phyloP scores from a whole-genome alignment of 2,329 filamentous ascomycete species.

The Pleoardoris graminearum region DNA sequence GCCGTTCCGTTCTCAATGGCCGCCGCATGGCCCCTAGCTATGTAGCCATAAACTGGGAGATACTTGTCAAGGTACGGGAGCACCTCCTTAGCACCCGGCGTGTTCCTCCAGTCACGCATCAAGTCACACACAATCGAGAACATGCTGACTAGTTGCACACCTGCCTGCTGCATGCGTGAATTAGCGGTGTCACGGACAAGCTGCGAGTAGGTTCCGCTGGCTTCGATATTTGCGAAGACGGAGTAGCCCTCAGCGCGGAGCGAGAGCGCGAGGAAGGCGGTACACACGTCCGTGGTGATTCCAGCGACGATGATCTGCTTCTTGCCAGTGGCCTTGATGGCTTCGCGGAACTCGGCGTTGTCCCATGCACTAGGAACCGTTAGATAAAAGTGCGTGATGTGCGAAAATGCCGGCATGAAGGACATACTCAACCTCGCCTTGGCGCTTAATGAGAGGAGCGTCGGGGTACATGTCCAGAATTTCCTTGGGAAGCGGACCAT shows the following conservation, averaged over 20 bases:
- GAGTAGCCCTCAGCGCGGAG: constrained; percentile 70
- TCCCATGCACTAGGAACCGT: constrained; percentile 65
- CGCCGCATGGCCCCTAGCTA: constrained; percentile 64
- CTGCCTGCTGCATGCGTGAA: constrained; percentile 66
- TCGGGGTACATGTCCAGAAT: constrained; percentile 69
- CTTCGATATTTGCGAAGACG: constrained; percentile 74
- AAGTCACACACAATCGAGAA: constrained; percentile 69
- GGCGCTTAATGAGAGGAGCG: constrained; percentile 66
- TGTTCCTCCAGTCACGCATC: constrained; percentile 70
- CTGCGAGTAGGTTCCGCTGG: constrained; percentile 66
- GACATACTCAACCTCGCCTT: constrained; percentile 67
- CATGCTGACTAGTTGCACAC: constrained; percentile 65
- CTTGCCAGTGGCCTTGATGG: constrained; percentile 66
- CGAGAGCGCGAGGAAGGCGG: constrained; percentile 72
- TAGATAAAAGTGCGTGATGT: constrained; percentile 6
- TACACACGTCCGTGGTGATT: constrained; percentile 76
- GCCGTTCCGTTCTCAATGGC: constrained; percentile 65
- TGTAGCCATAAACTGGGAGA: constrained; percentile 65
- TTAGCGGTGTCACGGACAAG: constrained; percentile 67
- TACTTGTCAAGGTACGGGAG: constrained; percentile 68
- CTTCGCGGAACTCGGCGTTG: constrained; percentile 67
- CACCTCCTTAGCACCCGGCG: constrained; percentile 56
- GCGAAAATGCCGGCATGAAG: neutral
- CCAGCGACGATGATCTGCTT: constrained; percentile 73
- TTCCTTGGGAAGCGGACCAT: constrained; percentile 71